Conservation (phyloP, 1,139 yeast species). For the Pichia sp. region DNA sequence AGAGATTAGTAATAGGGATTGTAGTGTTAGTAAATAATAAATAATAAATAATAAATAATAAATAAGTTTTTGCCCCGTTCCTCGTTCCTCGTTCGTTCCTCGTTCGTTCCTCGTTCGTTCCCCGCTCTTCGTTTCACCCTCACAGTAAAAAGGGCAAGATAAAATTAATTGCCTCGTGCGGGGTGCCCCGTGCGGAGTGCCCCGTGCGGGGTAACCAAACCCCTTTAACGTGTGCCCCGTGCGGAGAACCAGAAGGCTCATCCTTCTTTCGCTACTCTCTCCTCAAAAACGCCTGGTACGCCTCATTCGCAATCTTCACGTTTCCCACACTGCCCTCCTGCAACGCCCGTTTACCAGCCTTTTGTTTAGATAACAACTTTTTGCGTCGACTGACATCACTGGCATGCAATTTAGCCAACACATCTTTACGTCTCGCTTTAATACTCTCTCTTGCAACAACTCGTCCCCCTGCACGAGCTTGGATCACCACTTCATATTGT, state of each 20-base stretch:
- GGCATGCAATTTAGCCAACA: constrained; percentile 85
- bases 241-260: not conserved
- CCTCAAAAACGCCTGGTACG: constrained; percentile 64
- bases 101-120: too few species aligned
- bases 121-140: too few species aligned
- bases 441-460: constrained; percentile 89
- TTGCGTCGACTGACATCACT: constrained; percentile 88
- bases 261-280: constrained; percentile 24
- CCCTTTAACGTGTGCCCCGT: not conserved
- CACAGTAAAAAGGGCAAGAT: too few species aligned
- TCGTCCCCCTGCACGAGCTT: constrained; percentile 79
- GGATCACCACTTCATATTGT: constrained; percentile 87
- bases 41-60: too few species aligned
- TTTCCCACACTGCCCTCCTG: constrained; percentile 75
- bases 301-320: constrained; percentile 75
- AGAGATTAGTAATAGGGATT: too few species aligned
- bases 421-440: constrained; percentile 90
- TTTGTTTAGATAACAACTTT: constrained; percentile 81
- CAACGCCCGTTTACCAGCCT: constrained; percentile 93
- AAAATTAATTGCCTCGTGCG: too few species aligned
- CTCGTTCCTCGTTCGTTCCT: too few species aligned
- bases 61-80: too few species aligned
- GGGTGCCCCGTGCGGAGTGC: not conserved
- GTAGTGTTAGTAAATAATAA: too few species aligned
- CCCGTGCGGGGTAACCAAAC: too few species aligned